Conservation (phyloP, 1,284 basidiomycete genomes). For the Laetiporus sulphureus region DNA sequence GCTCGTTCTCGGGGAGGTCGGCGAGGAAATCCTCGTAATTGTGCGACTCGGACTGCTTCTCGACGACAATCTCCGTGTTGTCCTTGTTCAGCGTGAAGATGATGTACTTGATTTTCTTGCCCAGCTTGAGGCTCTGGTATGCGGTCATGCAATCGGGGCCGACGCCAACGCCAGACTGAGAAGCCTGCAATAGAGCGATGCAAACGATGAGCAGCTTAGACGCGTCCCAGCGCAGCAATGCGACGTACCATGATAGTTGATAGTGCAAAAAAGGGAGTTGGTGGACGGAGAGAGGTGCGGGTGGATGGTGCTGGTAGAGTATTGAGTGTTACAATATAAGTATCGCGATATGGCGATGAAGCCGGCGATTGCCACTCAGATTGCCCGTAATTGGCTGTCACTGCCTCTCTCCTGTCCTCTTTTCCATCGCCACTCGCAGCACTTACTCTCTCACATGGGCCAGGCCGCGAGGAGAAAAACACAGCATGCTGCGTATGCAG, state of each 20-base stretch:
- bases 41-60: conserved; percentile 41
- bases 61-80: conserved; percentile 72
- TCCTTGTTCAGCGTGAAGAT: conserved; percentile 68
- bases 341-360: conserved; percentile 23
- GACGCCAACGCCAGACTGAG: conserved; percentile 58
- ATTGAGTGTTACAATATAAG: conserved; percentile 16
- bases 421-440: no score
- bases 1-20: conserved; percentile 73
- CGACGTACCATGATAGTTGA: conserved; percentile 20
- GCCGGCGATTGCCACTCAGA: conserved; percentile 27
- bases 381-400: conserved; percentile 18
- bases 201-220: conserved; percentile 5
- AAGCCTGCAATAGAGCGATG: conserved; percentile 43
- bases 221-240: conserved; percentile 10
- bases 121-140: conserved; percentile 78
- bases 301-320: conserved; percentile 4
- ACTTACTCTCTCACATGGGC: no score
- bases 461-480: no score
- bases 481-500: no score
- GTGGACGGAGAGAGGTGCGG: conserved; percentile 10
- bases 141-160: conserved; percentile 50
- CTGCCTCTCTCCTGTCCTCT: no score
- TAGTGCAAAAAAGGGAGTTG: conserved; percentile 12
- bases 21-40: conserved; percentile 76
- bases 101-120: conserved; percentile 85